These are phyloP conservation scores for Cystobasidium sp. DNA, from an alignment of 1,284 basidiomycete species.

Conservation along the genomic window DNA sequence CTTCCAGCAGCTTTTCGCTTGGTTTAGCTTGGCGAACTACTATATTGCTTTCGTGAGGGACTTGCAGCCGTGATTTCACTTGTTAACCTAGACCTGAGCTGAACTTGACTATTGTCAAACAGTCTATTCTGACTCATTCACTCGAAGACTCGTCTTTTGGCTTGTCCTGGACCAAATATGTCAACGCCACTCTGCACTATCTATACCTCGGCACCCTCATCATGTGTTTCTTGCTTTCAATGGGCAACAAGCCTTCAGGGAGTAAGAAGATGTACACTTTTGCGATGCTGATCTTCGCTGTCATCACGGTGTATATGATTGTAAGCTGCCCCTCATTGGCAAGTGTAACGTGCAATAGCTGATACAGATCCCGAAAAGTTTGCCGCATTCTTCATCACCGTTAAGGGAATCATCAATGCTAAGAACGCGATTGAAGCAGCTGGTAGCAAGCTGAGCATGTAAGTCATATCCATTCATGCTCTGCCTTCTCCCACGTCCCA, in stretches of 20 bases:
- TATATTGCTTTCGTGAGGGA: conserved; percentile 75
- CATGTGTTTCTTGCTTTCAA: conserved; percentile 84
- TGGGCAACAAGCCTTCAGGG: conserved; percentile 92
- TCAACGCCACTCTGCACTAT: conserved; percentile 82
- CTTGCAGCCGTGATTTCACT: not conserved
- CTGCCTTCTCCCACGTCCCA: not conserved
- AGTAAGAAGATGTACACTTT: conserved; percentile 78
- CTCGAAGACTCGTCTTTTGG: conserved; percentile 70
- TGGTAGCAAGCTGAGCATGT: conserved; percentile 62
- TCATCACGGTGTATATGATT: conserved; percentile 92
- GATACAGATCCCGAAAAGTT: conserved; percentile 60
- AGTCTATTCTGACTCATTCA: conserved; percentile 69
- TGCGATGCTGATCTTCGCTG: conserved; percentile 78
- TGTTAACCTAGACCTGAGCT: not conserved
- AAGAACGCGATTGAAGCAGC: conserved; percentile 63
- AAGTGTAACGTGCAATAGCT: not conserved
- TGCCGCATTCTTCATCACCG: conserved; percentile 75
- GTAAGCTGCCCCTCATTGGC: conserved; percentile 60
- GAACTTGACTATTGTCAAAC: conserved; percentile 5
- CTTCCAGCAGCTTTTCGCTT: conserved; percentile 83
- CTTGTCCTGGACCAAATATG: conserved; percentile 60
- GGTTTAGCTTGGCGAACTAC: conserved; percentile 71
- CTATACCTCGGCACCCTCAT: conserved; percentile 83
- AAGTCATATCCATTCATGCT: conserved; percentile 70
- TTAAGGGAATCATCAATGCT: conserved; percentile 67